Evolutionary conservation across 805 yeast genomes (phyloP).

Genomic region (Priceomyces castillae): DNA sequence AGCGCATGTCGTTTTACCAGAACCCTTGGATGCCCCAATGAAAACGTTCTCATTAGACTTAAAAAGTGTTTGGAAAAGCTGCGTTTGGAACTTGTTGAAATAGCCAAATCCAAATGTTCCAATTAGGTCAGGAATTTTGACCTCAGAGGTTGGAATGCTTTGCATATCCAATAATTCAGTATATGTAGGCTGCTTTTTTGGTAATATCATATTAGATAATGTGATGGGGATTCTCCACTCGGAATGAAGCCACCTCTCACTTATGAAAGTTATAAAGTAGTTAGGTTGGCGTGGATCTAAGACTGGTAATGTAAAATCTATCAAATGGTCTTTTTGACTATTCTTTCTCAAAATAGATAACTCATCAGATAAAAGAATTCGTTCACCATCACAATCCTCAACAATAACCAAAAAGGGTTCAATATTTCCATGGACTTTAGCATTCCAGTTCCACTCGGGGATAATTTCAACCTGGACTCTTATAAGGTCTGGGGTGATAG

Average conservation of each 20-base stretch:
- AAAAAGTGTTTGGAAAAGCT: constrained; percentile 59
- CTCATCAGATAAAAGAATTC: constrained; percentile 56
- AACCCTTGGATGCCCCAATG: constrained; percentile 71
- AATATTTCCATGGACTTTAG: constrained; percentile 54
- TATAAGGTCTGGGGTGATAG: constrained; percentile 69
- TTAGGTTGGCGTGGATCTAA: constrained; percentile 62
- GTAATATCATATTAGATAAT: constrained; percentile 50
- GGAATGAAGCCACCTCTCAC: constrained; percentile 85
- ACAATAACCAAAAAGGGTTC: constrained; percentile 70
- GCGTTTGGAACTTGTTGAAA: constrained; percentile 77
- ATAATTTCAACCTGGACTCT: constrained; percentile 62
- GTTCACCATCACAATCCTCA: constrained; percentile 83
- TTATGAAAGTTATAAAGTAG: constrained; percentile 66
- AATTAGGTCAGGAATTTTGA: constrained; percentile 48
- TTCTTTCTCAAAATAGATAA: constrained; percentile 51
- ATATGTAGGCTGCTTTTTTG: constrained; percentile 62
- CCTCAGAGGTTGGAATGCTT: constrained; percentile 46
- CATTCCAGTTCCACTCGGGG: constrained; percentile 82
- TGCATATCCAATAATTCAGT: constrained; percentile 56
- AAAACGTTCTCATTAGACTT: constrained; percentile 57
- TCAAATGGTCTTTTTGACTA: constrained; percentile 50
- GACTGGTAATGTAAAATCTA: constrained; percentile 66
- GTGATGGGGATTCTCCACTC: constrained; percentile 60
- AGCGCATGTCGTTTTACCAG: constrained; percentile 70
- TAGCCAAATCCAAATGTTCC: constrained; percentile 44